Percentiles rank a stretch among this genome's conserved stretches.
Conservation (phyloP, 2,329 filamentous ascomycete species). For the Huntiella bhutanensis region DNA sequence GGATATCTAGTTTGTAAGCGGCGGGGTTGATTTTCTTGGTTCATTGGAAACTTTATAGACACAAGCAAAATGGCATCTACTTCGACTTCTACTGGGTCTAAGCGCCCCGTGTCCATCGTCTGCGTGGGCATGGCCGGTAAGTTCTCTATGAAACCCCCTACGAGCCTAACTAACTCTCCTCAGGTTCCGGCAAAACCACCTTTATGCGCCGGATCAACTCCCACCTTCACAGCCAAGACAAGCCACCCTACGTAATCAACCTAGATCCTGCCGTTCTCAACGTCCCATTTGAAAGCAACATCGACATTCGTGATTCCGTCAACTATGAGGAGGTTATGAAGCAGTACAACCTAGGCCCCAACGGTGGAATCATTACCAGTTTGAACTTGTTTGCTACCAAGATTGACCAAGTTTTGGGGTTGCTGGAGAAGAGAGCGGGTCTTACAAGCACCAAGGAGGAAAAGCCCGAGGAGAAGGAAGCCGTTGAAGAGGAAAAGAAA, state of each 20-base stretch:
- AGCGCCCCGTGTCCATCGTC: slow-evolving; percentile 55
- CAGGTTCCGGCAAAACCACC: slow-evolving; percentile 93
- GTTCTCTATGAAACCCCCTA: slow-evolving; percentile 12
- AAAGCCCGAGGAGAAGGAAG: slow-evolving; percentile 51
- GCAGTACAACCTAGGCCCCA: slow-evolving; percentile 92
- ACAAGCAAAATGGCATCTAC: slow-evolving; percentile 1
- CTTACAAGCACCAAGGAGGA: slow-evolving; percentile 38
- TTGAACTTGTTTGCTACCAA: slow-evolving; percentile 96
- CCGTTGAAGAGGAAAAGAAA: slow-evolving; percentile 89
- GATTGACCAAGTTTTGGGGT: slow-evolving; percentile 77
- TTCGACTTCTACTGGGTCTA: slow-evolving; percentile 1
- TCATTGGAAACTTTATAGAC: neutral
- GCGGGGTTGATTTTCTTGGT: neutral
- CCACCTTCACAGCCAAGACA: slow-evolving; percentile 62
- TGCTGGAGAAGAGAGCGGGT: slow-evolving; percentile 70
- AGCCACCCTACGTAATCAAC: slow-evolving; percentile 87
- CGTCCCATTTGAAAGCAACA: slow-evolving; percentile 90
- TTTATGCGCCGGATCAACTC: slow-evolving; percentile 98
- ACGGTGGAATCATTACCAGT: slow-evolving; percentile 88
- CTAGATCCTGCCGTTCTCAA: slow-evolving; percentile 87
- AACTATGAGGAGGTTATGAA: slow-evolving; percentile 99
- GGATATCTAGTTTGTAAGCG: neutral
- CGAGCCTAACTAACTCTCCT: slow-evolving; percentile 3
- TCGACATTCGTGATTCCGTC: slow-evolving; percentile 95
- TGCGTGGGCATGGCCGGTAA: slow-evolving; percentile 91